Evolutionary conservation across 345 rosid genomes (phyloP), one percentile per base, ranked within the genome.

Genomic region (Citrus reticulata): DNA sequence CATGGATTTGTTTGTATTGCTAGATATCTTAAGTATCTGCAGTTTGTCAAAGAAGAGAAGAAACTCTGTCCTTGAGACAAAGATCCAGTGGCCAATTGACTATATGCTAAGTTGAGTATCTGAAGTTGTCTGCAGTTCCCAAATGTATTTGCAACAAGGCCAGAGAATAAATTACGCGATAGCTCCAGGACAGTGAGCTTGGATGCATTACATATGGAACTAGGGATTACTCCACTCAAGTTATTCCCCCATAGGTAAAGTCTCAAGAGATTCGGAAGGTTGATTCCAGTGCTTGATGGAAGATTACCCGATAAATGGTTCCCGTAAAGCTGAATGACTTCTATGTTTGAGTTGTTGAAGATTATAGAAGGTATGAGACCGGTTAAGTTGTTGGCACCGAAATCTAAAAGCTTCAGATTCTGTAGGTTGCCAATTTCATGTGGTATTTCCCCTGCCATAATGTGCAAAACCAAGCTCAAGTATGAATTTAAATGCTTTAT

Each of bases 141-240:
- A 5, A 82, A 14, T 11, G 74, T 17, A 20, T 27, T 13, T 2
- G 82, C 85, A 57, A 80, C 11, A 22, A 30, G 30, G 2, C 84
- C 85, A 20, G 73, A 58, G 37, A 85, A 83, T 20, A 27, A 30
- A 24, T 85, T 85, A 1, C 5, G 1, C 3, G 66, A 20, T 22
- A 83, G 55, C 4, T 74, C 68, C 6, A 85, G 20, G n/a, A 11
- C 1, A 35, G 30, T 40, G 16, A 85, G 77, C n/a, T 63, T 27
- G 14, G 59, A 78, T 51, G 65, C 65, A 63, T 72, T 72, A 70
- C 72, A 78, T 57, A 65, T 60, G 55, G 67, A 78, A 67, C 49
- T 37, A 16, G 85, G 77, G 25, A 79, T 34, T 20, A 7, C 54
- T 22, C 85, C 82, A 9, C n/a, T 58, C 19, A 83, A 58, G 16